These are phyloP conservation scores for Mycena floridula DNA, from an alignment of 768 basidiomycete genomes.

Conservation along the genomic window DNA sequence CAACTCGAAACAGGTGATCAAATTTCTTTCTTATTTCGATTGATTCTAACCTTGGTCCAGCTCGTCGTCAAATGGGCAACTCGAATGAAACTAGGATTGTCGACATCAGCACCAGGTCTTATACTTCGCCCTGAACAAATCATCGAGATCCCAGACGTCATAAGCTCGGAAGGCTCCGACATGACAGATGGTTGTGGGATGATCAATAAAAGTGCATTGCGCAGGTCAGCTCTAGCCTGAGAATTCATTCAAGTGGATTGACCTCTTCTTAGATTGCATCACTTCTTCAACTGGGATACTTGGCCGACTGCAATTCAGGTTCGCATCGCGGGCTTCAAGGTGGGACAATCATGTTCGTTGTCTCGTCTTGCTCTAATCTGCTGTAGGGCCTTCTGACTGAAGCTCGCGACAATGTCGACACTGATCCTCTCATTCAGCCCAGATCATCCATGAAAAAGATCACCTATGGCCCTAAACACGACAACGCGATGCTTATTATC, in stretches of 20 bases:
- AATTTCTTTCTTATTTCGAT: not conserved
- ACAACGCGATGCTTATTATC: conserved; percentile 38
- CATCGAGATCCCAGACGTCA: conserved; percentile 25
- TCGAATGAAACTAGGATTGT: conserved; percentile 41
- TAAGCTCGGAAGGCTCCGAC: conserved; percentile 21
- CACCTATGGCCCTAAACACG: conserved; percentile 21
- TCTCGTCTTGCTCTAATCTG: not conserved
- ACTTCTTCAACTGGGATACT: conserved; percentile 22
- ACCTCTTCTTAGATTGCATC: no score
- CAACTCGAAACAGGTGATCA: conserved; percentile 35
- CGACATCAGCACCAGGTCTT: conserved; percentile 43
- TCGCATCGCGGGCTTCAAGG: conserved; percentile 29
- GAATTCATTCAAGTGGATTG: no score
- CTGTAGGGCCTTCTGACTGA: conserved; percentile 21
- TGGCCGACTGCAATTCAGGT: conserved; percentile 34
- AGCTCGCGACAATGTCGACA: conserved; percentile 19
- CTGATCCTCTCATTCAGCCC: conserved; percentile 21
- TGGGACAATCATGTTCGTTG: conserved; percentile 13
- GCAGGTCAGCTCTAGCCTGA: no score
- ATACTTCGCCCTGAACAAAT: conserved; percentile 24
- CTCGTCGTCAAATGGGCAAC: conserved; percentile 44
- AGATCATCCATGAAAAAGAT: conserved; percentile 31
- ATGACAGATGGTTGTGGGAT: conserved; percentile 38
- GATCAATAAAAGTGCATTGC: conserved; percentile 25
- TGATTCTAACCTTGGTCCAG: conserved; percentile 20